Base-by-base conservation (phyloP, 2,329 filamentous ascomycete genomes). In the Scedosporium apiospermum region DNA sequence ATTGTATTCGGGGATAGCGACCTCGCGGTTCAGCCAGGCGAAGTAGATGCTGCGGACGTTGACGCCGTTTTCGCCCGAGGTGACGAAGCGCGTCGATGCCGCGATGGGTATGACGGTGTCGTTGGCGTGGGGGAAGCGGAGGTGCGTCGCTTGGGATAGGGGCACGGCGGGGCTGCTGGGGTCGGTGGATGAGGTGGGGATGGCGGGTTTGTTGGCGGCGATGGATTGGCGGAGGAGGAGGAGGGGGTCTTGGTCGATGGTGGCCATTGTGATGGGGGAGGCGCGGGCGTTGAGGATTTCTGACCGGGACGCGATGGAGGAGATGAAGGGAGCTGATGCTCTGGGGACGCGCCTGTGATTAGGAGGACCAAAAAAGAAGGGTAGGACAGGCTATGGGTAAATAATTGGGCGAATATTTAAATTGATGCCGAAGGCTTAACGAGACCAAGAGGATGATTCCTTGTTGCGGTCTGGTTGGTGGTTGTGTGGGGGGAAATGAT, bases 41-140 rank as follows among this genome's bases (percentile, higher is more conserved):
- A 98, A 96, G 79, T 93, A 97, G 76, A 97, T 93, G 73, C 89
- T 95, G 72, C 95, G 91, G 68, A 99, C 81, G 72, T 97, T 91
- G 69, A 96, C 87, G 4, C 88, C 82, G 63, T 84, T 81, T 69
- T 84, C 84, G 64, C 85, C 83, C n/a, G 91, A 93, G 65, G 90
- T 83, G 34, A 59, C 60, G 78, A 98, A 98, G 69, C 95, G 91
- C 67, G 95, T 99, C 9, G 88, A 82, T 14, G 83, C 82, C 60
- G 84, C 86, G 67, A 96, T 83, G 1, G 88, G 80, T 64, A 96
- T 81, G 5, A 86, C 80, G 62, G 86, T 80, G 65, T 83, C 82
- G 61, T 78, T 73, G 59, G 83, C 82, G 69, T 82, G 75, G 64
- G 82, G 82, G 78, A 97, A 95, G 68, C 86, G 86, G 63, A 96